These are phyloP conservation scores for Spizellomyces punctatus DNA, from an alignment of 192 early-diverging fungal genomes.

Conservation along the genomic window DNA sequence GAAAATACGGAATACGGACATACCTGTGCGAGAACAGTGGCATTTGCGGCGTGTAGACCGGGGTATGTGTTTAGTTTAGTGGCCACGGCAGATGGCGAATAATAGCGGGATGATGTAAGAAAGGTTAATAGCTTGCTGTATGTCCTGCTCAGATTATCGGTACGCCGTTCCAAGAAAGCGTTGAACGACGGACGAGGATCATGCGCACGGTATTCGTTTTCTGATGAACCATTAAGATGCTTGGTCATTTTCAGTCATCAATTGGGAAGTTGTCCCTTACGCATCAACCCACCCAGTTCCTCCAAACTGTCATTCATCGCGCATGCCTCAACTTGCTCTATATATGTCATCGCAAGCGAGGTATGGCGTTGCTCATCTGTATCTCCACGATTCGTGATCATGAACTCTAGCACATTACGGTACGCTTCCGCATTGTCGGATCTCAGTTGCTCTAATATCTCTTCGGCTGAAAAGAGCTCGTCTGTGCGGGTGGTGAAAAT, in stretches of 20 bases:
- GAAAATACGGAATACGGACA: neutral
- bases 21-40: slow-evolving; percentile 17
- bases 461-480: too few relatives aligned
- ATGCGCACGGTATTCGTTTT: slow-evolving; percentile 9
- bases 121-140: slow-evolving; percentile 5
- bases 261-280: neutral
- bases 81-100: neutral
- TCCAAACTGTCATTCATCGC: neutral
- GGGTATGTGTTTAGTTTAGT: neutral
- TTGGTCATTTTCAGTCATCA: neutral
- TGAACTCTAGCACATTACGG: neutral
- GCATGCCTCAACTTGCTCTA: slow-evolving; percentile 20
- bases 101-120: neutral
- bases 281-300: slow-evolving; percentile 9
- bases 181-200: slow-evolving; percentile 17
- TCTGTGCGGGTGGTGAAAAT: too few relatives aligned
- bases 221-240: neutral
- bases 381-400: neutral
- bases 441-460: too few relatives aligned
- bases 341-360: slow-evolving; percentile 24
- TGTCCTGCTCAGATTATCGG: neutral
- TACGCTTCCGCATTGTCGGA: too few relatives aligned
- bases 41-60: slow-evolving; percentile 1
- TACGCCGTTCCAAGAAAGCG: slow-evolving; percentile 5
- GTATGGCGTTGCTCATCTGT: slow-evolving; percentile 19